Conservation (phyloP, 2,329 filamentous ascomycete genomes). For the Aspergillus viridinutans region DNA sequence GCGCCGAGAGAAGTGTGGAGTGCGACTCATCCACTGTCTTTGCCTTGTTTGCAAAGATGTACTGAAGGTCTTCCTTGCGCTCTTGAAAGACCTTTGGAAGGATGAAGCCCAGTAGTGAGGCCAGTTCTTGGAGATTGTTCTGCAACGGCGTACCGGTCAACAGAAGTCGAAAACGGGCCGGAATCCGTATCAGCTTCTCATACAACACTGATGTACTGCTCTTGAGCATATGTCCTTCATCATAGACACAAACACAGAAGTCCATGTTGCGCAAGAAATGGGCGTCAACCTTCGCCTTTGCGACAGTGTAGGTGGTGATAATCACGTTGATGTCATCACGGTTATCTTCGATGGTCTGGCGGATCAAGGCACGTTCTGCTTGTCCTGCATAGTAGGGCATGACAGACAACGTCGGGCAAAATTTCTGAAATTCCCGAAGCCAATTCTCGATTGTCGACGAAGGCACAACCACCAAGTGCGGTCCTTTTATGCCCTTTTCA, state of each 20-base stretch:
- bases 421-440: constrained; percentile 82
- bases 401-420: constrained; percentile 73
- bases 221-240: constrained; percentile 92
- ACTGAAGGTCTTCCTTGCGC: constrained; percentile 72
- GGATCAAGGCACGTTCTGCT: constrained; percentile 63
- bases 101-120: constrained; percentile 88
- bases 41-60: constrained; percentile 88
- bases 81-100: constrained; percentile 78
- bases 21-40: constrained; percentile 69
- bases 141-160: constrained; percentile 90
- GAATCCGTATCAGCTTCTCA: constrained; percentile 70
- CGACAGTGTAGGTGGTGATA: constrained; percentile 68
- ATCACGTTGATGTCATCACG: constrained; percentile 64
- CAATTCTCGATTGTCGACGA: constrained; percentile 94
- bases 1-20: constrained; percentile 76
- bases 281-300: constrained; percentile 57
- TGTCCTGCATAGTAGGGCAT: constrained; percentile 69
- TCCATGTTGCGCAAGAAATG: constrained; percentile 58
- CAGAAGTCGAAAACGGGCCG: constrained; percentile 76
- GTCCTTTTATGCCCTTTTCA: constrained; percentile 64
- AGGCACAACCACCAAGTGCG: constrained; percentile 82
- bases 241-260: constrained; percentile 68
- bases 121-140: constrained; percentile 91
- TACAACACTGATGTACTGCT: constrained; percentile 82
- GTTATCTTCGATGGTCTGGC: constrained; percentile 61